Percentiles rank a stretch among this genome's conserved stretches.
phyloP scores from a whole-genome alignment of 352 stramenopile genomes.

The Pythium aquatile region DNA sequence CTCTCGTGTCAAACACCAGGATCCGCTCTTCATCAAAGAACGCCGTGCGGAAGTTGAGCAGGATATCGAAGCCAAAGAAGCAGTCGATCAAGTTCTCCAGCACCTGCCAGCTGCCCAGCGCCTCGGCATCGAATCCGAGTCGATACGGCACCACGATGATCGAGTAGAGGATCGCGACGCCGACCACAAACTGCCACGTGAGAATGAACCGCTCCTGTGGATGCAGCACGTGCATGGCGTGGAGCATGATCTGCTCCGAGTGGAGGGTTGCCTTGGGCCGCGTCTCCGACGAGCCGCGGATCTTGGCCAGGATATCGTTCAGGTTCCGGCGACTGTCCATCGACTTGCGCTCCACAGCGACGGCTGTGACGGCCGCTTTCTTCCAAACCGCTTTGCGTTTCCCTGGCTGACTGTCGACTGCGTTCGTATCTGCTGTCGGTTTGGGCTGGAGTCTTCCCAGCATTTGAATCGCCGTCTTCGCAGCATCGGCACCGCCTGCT shows the following conservation, averaged over 20 bases:
- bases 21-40: conserved; percentile 77
- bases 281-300: conserved; percentile 47
- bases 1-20: conserved; percentile 50
- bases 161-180: conserved; percentile 82
- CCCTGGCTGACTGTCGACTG: neutral
- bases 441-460: conserved; percentile 6
- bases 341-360: conserved; percentile 2
- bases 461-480: neutral
- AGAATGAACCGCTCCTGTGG: conserved; percentile 66
- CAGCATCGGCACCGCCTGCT: neutral
- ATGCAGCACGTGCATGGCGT: conserved; percentile 74
- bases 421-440: neutral
- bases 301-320: conserved; percentile 37
- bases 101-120: conserved; percentile 44
- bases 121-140: conserved; percentile 79
- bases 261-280: conserved; percentile 46
- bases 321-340: conserved; percentile 29
- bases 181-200: conserved; percentile 75
- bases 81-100: conserved; percentile 80
- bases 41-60: conserved; percentile 85
- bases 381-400: conserved; percentile 9
- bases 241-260: conserved; percentile 55
- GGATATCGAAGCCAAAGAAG: conserved; percentile 87
- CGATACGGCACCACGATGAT: conserved; percentile 88
- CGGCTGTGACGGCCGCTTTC: conserved; percentile 1